Base-by-base conservation (phyloP, 208 protist genomes). In the Vickermania ingenoplastis region DNA sequence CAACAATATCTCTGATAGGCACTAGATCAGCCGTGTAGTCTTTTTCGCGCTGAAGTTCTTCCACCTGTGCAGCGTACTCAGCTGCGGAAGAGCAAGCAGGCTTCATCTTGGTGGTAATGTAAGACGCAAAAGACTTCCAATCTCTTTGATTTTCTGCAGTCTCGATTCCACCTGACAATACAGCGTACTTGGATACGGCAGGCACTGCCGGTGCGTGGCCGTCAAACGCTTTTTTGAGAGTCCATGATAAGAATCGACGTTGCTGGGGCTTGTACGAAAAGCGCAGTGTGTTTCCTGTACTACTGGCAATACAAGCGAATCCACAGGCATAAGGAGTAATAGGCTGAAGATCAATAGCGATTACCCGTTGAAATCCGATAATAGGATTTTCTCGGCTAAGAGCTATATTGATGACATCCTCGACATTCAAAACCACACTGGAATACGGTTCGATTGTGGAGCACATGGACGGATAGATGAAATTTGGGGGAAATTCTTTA, bases 81-180 rank as follows among this genome's bases (percentile, higher is more conserved):
- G 61, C 49, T 22, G 36, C 57, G 58, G 56, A 76, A 62, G 7
- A 63, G 58, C 77, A 85, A 13, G 75, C 52, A 30, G 61, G 53
- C 50, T 81, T 59, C 75, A 94, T 76, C 71, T 87, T 83, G n/a
- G 60, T 53, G 0, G 86, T 57, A 29, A 92, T 61, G 59, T 89
- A 94, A 30, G 73, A 73, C 17, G 88, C 88, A 49, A 94, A 85
- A 2, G 83, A 92, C 61, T 82, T 83, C 84, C 88, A 94, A 58
- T 94, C 88, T 1, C 88, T 77, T 57, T 94, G 72, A 50, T 78
- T 65, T 13, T 57, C 53, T 4, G 59, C 55, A 26, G 83, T 91
- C 41, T 91, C 78, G 59, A 94, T 90, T 21, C 79, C 83, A 24
- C 88, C 88, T 4, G 79, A 70, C 24, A 94, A 71, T 24, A 92